Percentiles rank a stretch among this genome's conserved stretches.
Evolutionary conservation across 2,329 filamentous ascomycete genomes (phyloP).

Genomic region (Penicillium aurantiogriseum): DNA sequence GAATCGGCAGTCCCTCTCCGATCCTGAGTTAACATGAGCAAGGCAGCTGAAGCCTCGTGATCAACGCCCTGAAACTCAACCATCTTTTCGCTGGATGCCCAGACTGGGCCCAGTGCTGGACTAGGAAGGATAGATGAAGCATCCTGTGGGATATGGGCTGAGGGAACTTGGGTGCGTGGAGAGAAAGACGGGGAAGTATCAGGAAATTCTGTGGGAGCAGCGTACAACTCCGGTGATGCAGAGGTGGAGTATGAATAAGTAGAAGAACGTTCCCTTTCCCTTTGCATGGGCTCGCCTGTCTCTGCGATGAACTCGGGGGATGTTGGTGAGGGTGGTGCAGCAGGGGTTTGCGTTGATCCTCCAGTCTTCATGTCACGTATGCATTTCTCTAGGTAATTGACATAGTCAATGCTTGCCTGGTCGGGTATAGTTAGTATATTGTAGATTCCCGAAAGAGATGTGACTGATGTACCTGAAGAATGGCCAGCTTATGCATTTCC

Average conservation of each 20-base stretch:
- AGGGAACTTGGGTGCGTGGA: conserved; percentile 29
- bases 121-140: conserved; percentile 37
- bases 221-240: conserved; percentile 37
- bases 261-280: conserved; percentile 14
- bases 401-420: conserved; percentile 96
- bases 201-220: conserved; percentile 20
- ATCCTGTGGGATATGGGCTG: conserved; percentile 21
- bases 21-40: conserved; percentile 84
- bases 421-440: conserved; percentile 1
- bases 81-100: conserved; percentile 21
- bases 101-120: conserved; percentile 35
- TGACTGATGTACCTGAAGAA: conserved; percentile 69
- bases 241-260: conserved; percentile 34
- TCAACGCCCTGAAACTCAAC: conserved; percentile 49
- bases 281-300: conserved; percentile 13
- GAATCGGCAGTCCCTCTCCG: conserved; percentile 54
- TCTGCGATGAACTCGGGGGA: conserved; percentile 35
- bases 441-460: conserved; percentile 5
- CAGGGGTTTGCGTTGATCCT: conserved; percentile 21
- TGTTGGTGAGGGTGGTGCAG: conserved; percentile 35
- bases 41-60: conserved; percentile 78
- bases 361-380: conserved; percentile 71
- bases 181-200: conserved; percentile 37
- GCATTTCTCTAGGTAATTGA: conserved; percentile 89
- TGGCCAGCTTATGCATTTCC: conserved; percentile 97